Evolutionary conservation across 108 stramenopile species (phyloP).

Genomic region (Cyclotella distinguenda): DNA sequence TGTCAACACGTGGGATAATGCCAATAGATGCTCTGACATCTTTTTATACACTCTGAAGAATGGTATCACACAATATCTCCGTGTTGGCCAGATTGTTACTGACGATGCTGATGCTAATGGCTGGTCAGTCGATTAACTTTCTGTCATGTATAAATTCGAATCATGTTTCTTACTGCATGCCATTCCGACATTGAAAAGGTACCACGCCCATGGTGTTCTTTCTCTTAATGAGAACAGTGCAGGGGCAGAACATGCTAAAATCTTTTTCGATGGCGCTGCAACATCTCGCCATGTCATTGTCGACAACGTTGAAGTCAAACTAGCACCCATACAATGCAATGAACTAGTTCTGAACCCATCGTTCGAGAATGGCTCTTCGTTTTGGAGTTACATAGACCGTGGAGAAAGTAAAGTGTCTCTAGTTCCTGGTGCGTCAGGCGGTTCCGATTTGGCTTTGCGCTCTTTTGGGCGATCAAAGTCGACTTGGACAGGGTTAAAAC

Average conservation of each 20-base stretch:
- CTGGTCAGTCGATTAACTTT: conserved; percentile 23
- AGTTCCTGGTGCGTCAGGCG: conserved; percentile 17
- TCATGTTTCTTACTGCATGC: neutral
- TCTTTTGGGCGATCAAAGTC: conserved; percentile 20
- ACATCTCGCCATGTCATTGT: conserved; percentile 27
- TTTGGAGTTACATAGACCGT: conserved; percentile 30
- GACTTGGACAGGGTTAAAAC: conserved; percentile 23
- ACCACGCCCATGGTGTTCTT: conserved; percentile 33
- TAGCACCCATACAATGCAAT: conserved; percentile 21
- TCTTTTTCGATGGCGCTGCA: conserved; percentile 36
- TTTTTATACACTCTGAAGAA: conserved; percentile 21
- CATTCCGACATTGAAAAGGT: conserved; percentile 12
- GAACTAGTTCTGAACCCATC: conserved; percentile 38
- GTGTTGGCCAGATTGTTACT: conserved; percentile 22
- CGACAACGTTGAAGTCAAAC: conserved; percentile 33
- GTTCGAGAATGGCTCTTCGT: conserved; percentile 16
- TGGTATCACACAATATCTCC: conserved; percentile 1
- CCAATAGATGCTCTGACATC: conserved; percentile 32
- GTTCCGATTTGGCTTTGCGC: conserved; percentile 31
- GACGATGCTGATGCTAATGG: conserved; percentile 36
- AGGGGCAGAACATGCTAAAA: conserved; percentile 15
- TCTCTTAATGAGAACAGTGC: conserved; percentile 9
- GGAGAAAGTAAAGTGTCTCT: conserved; percentile 18
- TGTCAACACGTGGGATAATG: conserved; percentile 30
- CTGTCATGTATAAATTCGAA: neutral